These are phyloP conservation scores for Chiua virens DNA, from an alignment of 768 basidiomycete genomes.

Conservation along the genomic window DNA sequence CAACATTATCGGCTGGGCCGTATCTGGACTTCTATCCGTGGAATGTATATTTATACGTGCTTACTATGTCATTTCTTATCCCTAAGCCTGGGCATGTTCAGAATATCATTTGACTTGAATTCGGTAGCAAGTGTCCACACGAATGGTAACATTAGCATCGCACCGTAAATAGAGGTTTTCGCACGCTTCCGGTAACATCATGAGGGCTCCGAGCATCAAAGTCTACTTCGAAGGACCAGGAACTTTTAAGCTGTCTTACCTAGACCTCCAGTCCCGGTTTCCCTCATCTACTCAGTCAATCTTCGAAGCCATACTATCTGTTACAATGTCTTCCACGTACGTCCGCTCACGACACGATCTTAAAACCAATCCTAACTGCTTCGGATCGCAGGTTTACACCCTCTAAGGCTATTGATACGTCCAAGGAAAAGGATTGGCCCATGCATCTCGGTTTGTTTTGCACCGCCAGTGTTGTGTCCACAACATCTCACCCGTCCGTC, in stretches of 20 bases:
- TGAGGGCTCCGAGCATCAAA: no score
- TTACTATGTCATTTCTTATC: no score
- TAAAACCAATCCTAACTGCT: background rate
- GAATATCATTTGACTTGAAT: no score
- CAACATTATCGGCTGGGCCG: constrained; percentile 15
- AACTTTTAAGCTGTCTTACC: no score
- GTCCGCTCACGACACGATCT: constrained; percentile 3
- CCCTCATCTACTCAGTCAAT: no score
- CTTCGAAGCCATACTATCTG: background rate
- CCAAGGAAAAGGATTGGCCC: constrained; percentile 75
- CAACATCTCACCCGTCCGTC: background rate
- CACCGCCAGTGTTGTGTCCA: background rate
- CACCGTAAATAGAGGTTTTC: no score
- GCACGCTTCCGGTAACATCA: no score
- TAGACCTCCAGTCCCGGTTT: no score
- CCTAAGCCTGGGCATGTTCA: no score
- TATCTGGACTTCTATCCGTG: background rate
- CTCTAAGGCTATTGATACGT: constrained; percentile 52
- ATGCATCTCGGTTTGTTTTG: constrained; percentile 54
- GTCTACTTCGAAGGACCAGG: no score
- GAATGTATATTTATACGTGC: background rate
- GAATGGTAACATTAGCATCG: no score
- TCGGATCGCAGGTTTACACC: constrained; percentile 52
- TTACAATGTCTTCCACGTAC: constrained; percentile 27
- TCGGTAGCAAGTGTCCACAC: no score